Conservation (phyloP, 345 rosid genomes). For the Linum lewisii region DNA sequence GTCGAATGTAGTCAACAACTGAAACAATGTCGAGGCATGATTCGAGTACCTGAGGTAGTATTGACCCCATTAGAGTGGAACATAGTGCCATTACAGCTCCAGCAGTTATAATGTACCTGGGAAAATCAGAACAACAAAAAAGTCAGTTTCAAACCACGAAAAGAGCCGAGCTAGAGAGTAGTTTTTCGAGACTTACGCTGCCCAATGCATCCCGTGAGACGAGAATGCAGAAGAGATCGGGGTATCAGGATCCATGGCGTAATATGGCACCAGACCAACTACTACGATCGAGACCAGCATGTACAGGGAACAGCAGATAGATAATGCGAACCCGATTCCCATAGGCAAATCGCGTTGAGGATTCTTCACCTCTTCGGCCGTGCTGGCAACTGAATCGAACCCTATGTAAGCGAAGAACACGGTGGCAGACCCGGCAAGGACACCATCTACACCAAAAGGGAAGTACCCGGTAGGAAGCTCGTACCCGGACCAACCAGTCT, state of each 20-base stretch:
- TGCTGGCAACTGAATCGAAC: conserved; percentile 95
- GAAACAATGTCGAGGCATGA: conserved; percentile 7
- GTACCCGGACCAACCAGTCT: conserved; percentile 90
- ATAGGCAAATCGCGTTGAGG: conserved; percentile 97
- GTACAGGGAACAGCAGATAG: conserved; percentile 77
- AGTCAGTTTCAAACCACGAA: conserved; percentile 3
- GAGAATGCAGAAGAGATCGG: conserved; percentile 96
- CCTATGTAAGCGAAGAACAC: conserved; percentile 95
- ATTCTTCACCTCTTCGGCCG: conserved; percentile 98
- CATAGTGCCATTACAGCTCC: conserved; percentile 97
- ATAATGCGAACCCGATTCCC: conserved; percentile 80
- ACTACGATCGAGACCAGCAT: conserved; percentile 87
- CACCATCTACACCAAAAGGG: conserved; percentile 88
- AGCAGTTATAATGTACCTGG: conserved; percentile 71
- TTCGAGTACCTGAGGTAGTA: conserved; percentile 83
- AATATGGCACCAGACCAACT: conserved; percentile 93
- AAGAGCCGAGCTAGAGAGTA: not conserved
- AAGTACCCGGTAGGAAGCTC: conserved; percentile 83
- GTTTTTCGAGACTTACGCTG: conserved; percentile 54
- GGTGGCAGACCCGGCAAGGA: conserved; percentile 97
- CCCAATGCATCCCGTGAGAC: conserved; percentile 90
- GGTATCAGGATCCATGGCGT: conserved; percentile 93
- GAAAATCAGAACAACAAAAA: conserved; percentile 13
- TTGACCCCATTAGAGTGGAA: conserved; percentile 85
- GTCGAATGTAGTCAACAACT: not conserved